Conservation (phyloP, 768 basidiomycete genomes). For the Tulasnella sp. region DNA sequence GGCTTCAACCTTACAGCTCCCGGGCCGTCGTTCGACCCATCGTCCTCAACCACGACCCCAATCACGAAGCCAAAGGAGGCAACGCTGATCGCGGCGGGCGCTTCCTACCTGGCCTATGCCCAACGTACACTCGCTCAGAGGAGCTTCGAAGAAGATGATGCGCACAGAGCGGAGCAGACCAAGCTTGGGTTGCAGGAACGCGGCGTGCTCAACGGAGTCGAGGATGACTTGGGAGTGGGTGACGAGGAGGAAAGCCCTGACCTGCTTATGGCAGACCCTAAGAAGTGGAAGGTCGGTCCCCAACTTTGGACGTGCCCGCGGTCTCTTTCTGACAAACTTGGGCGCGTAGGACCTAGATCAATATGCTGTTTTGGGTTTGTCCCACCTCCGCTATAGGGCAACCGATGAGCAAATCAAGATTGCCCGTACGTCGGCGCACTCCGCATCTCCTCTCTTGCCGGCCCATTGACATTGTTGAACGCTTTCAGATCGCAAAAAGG, state of each 20-base stretch:
- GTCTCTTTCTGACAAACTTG: background rate
- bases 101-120: slow-evolving; percentile 83
- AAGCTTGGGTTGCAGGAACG: slow-evolving; percentile 47
- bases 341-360: slow-evolving; percentile 89
- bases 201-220: slow-evolving; percentile 52
- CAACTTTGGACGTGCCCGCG: slow-evolving; percentile 22
- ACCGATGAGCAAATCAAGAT: slow-evolving; percentile 92
- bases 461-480: background rate
- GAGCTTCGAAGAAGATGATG: slow-evolving; percentile 84
- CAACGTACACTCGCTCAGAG: slow-evolving; percentile 73
- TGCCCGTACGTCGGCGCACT: slow-evolving; percentile 69
- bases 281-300: slow-evolving; percentile 89
- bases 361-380: slow-evolving; percentile 94
- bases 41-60: background rate
- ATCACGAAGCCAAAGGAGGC: slow-evolving; percentile 40
- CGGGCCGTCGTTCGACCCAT: background rate
- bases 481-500: slow-evolving; percentile 90
- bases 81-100: slow-evolving; percentile 79
- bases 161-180: slow-evolving; percentile 58
- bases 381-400: slow-evolving; percentile 83
- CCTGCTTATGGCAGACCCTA: slow-evolving; percentile 79
- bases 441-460: background rate
- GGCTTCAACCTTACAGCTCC: slow-evolving; percentile 14
- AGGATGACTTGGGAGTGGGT: slow-evolving; percentile 90
- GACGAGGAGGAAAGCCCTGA: slow-evolving; percentile 82